Percentiles rank a stretch among this genome's conserved stretches.
phyloP scores from a whole-genome alignment of 2,329 filamentous ascomycete genomes.

The Cryphonectria radicalis region DNA sequence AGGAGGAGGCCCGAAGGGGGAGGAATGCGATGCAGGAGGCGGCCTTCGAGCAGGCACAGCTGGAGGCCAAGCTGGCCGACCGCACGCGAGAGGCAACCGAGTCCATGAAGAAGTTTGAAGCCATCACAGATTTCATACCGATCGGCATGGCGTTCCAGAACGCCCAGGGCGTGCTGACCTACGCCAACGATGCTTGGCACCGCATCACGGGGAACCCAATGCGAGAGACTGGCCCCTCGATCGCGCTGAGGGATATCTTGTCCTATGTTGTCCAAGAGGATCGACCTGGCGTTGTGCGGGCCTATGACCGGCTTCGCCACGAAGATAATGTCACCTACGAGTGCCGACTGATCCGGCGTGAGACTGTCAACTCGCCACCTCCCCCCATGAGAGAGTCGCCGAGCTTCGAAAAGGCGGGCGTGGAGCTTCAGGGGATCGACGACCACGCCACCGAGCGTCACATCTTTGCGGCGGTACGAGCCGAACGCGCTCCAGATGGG shows the following conservation, averaged over 20 bases:
- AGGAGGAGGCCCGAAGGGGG: slow-evolving; percentile 69
- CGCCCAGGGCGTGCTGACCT: slow-evolving; percentile 65
- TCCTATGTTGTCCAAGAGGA: slow-evolving; percentile 53
- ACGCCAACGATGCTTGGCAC: slow-evolving; percentile 72
- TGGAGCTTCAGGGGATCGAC: slow-evolving; percentile 41
- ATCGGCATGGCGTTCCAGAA: slow-evolving; percentile 76
- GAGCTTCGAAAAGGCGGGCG: slow-evolving; percentile 42
- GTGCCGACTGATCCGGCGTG: slow-evolving; percentile 42
- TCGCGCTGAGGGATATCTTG: slow-evolving; percentile 41
- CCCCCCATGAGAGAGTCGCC: slow-evolving; percentile 40
- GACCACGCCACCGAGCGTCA: slow-evolving; percentile 44
- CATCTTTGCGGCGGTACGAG: slow-evolving; percentile 52
- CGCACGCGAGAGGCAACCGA: slow-evolving; percentile 55
- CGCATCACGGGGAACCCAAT: slow-evolving; percentile 52
- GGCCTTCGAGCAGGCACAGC: slow-evolving; percentile 67
- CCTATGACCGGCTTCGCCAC: slow-evolving; percentile 47
- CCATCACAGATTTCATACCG: slow-evolving; percentile 74
- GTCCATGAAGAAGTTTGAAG: slow-evolving; percentile 67
- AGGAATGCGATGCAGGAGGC: slow-evolving; percentile 64
- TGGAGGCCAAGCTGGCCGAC: slow-evolving; percentile 67
- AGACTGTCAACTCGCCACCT: slow-evolving; percentile 38
- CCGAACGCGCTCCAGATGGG: slow-evolving; percentile 49
- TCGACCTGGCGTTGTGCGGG: slow-evolving; percentile 44
- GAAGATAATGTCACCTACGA: slow-evolving; percentile 50
- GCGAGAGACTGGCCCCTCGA: slow-evolving; percentile 38